phyloP scores from a whole-genome alignment of 1,284 basidiomycete species.

The Prillingera fragicola region DNA sequence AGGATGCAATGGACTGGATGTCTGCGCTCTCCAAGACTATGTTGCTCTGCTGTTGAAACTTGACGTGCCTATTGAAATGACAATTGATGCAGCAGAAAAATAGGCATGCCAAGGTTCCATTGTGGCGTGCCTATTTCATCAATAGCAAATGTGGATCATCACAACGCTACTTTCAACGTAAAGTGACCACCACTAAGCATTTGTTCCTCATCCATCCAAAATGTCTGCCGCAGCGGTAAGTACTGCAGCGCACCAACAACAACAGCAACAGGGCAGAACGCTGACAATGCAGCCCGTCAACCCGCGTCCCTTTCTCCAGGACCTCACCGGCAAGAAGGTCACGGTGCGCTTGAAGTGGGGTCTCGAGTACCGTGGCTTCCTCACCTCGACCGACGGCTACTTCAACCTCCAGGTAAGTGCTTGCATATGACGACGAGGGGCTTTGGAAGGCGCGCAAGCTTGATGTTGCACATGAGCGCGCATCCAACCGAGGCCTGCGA shows the following conservation, averaged over 20 bases:
- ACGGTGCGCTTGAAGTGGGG: slow-evolving; percentile 98
- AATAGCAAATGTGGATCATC: background rate
- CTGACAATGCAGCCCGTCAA: slow-evolving; percentile 90
- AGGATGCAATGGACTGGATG: background rate
- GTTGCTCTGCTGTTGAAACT: background rate
- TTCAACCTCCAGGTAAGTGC: slow-evolving; percentile 92
- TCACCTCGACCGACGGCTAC: slow-evolving; percentile 97
- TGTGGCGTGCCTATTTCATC: background rate
- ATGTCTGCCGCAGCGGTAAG: slow-evolving; percentile 38
- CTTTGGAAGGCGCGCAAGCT: too few relatives aligned
- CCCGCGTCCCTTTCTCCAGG: slow-evolving; percentile 97
- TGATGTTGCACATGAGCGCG: too few relatives aligned
- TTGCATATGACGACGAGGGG: too few relatives aligned
- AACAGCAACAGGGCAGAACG: too few relatives aligned
- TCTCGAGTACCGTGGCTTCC: slow-evolving; percentile 96
- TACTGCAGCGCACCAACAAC: too few relatives aligned
- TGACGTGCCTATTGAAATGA: background rate
- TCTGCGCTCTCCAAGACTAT: background rate
- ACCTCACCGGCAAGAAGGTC: slow-evolving; percentile 94
- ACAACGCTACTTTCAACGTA: background rate
- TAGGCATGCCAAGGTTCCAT: too few relatives aligned
- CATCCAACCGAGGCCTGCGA: too few relatives aligned
- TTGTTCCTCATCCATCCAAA: slow-evolving; percentile 7
- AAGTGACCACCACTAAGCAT: background rate
- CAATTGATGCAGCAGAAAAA: too few relatives aligned